These are phyloP conservation scores for Prunus davidiana DNA, from an alignment of 306 rosid genomes.

Conservation along the genomic window DNA sequence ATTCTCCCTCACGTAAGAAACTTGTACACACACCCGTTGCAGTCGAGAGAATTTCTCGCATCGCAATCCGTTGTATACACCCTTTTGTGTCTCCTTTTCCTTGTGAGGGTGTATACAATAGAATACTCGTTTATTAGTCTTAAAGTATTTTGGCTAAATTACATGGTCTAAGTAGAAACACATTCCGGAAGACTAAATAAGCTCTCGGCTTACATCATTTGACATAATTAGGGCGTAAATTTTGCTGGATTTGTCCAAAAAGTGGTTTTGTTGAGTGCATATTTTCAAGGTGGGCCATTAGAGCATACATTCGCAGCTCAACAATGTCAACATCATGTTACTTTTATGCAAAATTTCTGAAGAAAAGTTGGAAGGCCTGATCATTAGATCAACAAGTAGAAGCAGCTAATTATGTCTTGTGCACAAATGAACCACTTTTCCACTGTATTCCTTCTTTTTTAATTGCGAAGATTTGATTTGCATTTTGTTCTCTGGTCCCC, in stretches of 20 bases:
- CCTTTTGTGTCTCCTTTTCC: too few species aligned
- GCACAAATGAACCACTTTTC: background rate
- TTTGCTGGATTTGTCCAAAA: slow-evolving; percentile 8
- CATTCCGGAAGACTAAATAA: background rate
- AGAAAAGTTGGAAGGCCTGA: slow-evolving; percentile 13
- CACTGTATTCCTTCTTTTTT: slow-evolving; percentile 5
- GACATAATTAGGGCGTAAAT: background rate
- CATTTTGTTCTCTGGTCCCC: slow-evolving; percentile 4
- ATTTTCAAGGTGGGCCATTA: slow-evolving; percentile 24
- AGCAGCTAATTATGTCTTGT: background rate
- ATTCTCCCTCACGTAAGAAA: background rate
- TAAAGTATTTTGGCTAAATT: too few species aligned
- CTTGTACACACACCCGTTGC: too few species aligned
- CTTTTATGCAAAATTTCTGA: slow-evolving; percentile 6
- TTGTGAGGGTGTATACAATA: too few species aligned
- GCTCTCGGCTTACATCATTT: slow-evolving; percentile 5
- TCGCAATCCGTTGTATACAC: too few species aligned
- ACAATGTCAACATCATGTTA: background rate
- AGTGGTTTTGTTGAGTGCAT: slow-evolving; percentile 6
- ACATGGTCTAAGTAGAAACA: too few species aligned
- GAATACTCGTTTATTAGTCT: too few species aligned
- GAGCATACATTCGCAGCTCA: background rate
- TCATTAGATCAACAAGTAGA: slow-evolving; percentile 14
- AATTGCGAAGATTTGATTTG: background rate
- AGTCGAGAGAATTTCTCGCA: too few species aligned